Base-by-base conservation (phyloP, 805 yeast genomes). In the Yarrowia deformans region DNA sequence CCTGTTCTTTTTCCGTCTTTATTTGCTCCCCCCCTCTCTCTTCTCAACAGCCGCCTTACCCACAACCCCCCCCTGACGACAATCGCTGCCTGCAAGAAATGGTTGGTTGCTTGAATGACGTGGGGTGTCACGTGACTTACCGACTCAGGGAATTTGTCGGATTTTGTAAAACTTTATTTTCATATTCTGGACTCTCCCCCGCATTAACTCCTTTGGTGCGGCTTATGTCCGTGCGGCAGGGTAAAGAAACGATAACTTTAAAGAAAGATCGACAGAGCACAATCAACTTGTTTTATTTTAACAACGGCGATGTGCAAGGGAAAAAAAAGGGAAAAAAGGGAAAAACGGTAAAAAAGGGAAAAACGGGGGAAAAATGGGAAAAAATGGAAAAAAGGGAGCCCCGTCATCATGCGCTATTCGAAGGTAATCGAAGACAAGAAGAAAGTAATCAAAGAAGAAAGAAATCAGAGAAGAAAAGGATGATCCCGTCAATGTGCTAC, bases 201-300 rank as follows among this genome's bases (percentile, higher is more conserved):
- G 35, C 54, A 32, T 18, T 48, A 48, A 19, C 54, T 14, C 54
- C 54, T 9, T 48, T 48, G 37, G 54, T 8, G 29, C 18, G 54
- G 54, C 54, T 48, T 48, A 48, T 29, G n/a, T 48, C 54, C 40
- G 40, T 35, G 39, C 40, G 16, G 12, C 16, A 39, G 40, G 16
- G 40, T 39, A 48, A 29, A 16, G 7, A n/a, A 13, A 14, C 16
- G 55, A 49, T 49, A 32, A 49, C 39, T 39, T 39, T 32, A 32
- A 23, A 39, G n/a, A n/a, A 49, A 32, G n/a, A 16, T 49, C 29
- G n/a, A 23, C 29, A 2, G 2, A 23, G 39, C 39, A 34, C 55
- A 39, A 49, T 49, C 39, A 49, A 32, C 55, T 32, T 23, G 29
- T 23, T 14, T 49, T 32, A n/a, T 23, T 49, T 49, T n/a, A 9